Evolutionary conservation across 257 asterid genomes (phyloP), one percentile per base, ranked within the genome.

Genomic region (Cordia subcordata): DNA sequence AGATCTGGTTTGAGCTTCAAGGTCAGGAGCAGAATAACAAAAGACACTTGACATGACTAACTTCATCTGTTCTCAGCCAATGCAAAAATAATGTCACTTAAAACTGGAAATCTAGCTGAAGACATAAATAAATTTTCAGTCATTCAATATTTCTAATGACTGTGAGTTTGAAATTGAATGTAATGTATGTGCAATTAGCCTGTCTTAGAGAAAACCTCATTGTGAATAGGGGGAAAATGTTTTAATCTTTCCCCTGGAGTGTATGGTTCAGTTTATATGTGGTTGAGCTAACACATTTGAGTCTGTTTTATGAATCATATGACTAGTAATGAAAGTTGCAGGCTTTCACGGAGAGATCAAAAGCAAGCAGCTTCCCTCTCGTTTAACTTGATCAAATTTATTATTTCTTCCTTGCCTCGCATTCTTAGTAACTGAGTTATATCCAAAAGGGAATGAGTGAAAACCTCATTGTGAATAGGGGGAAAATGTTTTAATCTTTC

Each of bases 71-170:
- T 52, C n/a, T 19, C 35, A 52, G n/a, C 32, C 11, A 52, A 35
- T 8, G 57, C n/a, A 35, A 12, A 33, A 8, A 27, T 52, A 27
- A 52, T 10, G 23, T 42, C 47, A 35, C 57, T 22, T 19, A 20
- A 14, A 8, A 21, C 11, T 22, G 35, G 57, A 13, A 5, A 10
- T 39, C 33, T 9, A 23, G 18, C 18, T 52, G 10, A 8, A 15
- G 22, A 20, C 15, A 13, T 11, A 10, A 21, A 53, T 53, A 53
- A 53, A 53, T 33, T 42, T 49, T 13, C 27, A 21, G 57, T 53
- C 38, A 15, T 53, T 53, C 21, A 53, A 22, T 53, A 53, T 53
- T 53, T 53, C 57, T 53, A 53, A 53, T 53, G 57, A 13, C 57
- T 53, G 38, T 53, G 57, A 53, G 14, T 53, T n/a, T 53, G 33